Evolutionary conservation across 1,284 basidiomycete species (phyloP).

Genomic region (Puccinia polysora): DNA sequence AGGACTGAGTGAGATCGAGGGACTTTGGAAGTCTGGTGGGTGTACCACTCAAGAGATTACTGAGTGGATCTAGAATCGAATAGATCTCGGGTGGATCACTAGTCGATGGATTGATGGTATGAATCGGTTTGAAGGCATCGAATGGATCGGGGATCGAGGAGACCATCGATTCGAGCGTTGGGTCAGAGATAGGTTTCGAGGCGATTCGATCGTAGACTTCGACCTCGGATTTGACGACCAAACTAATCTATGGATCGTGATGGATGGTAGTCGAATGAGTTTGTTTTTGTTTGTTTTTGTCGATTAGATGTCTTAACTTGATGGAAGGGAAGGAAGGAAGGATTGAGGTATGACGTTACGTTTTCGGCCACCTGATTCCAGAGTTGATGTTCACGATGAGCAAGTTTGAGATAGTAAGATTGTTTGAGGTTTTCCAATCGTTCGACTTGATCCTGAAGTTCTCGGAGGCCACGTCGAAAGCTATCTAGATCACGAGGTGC

Average conservation of each 20-base stretch:
- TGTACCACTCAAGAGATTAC: constrained; percentile 5
- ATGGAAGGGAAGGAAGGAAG: not conserved
- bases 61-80: constrained; percentile 35
- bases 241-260: constrained; percentile 43
- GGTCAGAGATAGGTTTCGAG: constrained; percentile 53
- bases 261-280: not conserved
- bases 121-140: constrained; percentile 49
- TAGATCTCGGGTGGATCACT: constrained; percentile 31
- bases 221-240: constrained; percentile 48
- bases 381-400: constrained; percentile 46
- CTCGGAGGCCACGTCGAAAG: constrained; percentile 48
- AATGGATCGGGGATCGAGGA: constrained; percentile 54
- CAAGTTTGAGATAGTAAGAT: constrained; percentile 48
- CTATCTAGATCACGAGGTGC: constrained; percentile 46
- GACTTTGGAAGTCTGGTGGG: constrained; percentile 1
- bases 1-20: constrained; percentile 11
- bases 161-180: constrained; percentile 54
- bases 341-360: constrained; percentile 30
- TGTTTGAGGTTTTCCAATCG: constrained; percentile 48
- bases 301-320: not conserved
- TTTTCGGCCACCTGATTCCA: constrained; percentile 48
- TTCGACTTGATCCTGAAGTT: constrained; percentile 49
- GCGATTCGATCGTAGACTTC: constrained; percentile 53
- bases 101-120: not conserved
- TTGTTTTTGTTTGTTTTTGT: not conserved